These are phyloP conservation scores for Lepiota subincarnata DNA, from an alignment of 768 basidiomycete genomes.

Conservation along the genomic window DNA sequence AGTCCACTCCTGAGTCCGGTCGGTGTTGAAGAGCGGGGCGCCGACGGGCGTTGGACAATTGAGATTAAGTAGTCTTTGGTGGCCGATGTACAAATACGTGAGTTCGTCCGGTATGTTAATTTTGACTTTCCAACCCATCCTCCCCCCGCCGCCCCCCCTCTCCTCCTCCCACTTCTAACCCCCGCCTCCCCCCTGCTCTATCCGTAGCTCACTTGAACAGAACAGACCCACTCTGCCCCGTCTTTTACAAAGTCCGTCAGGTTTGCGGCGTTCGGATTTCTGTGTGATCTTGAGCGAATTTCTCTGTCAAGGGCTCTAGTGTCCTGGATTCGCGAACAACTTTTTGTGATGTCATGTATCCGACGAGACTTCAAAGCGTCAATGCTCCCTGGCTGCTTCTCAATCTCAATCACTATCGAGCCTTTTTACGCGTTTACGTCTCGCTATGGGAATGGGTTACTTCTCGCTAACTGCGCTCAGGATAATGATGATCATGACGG, in stretches of 20 bases:
- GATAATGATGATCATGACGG: background rate
- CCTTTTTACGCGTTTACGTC: background rate
- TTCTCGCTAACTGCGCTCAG: background rate
- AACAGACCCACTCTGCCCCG: too few relatives aligned
- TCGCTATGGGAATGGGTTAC: background rate
- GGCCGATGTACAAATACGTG: background rate
- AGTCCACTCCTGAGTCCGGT: background rate
- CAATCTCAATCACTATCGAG: background rate
- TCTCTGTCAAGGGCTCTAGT: background rate
- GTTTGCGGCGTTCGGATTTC: too few relatives aligned
- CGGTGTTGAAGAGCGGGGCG: background rate
- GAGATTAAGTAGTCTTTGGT: background rate
- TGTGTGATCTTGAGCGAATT: background rate
- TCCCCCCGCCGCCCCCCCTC: too few relatives aligned
- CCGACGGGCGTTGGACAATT: background rate
- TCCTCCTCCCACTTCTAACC: too few relatives aligned
- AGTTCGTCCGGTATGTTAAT: too few relatives aligned
- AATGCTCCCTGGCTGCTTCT: conserved; percentile 2
- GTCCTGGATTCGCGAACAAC: background rate
- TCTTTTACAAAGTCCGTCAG: too few relatives aligned
- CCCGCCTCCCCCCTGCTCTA: too few relatives aligned
- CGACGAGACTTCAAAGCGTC: background rate
- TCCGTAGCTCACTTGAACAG: too few relatives aligned
- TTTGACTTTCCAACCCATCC: too few relatives aligned
- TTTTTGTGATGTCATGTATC: conserved; percentile 4